Conservation (phyloP, 257 asterid species). For the Solanum microdontum region DNA sequence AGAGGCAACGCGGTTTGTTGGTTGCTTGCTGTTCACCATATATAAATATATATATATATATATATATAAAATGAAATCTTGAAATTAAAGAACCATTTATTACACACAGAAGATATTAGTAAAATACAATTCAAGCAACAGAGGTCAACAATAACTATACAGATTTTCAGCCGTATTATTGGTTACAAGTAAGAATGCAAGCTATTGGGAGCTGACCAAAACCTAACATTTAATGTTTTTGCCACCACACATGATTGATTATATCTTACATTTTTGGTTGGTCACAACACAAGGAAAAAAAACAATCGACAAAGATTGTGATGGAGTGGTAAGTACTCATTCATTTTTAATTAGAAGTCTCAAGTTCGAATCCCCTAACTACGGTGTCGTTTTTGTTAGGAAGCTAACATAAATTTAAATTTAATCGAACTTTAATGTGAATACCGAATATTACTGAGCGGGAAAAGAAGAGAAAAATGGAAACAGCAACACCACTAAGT, state of each 20-base stretch:
- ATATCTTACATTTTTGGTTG: neutral
- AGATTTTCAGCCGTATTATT: neutral
- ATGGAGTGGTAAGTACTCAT: too few relatives aligned
- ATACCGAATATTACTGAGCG: too few relatives aligned
- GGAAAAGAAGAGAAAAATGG: neutral
- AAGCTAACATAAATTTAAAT: too few relatives aligned
- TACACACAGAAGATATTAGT: neutral
- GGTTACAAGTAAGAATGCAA: neutral
- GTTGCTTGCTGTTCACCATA: neutral
- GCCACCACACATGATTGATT: neutral
- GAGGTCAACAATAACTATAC: neutral
- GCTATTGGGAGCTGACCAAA: neutral
- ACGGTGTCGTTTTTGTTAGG: rapidly evolving
- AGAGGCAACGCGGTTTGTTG: neutral
- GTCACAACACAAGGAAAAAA: neutral
- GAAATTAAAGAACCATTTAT: neutral
- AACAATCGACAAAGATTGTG: neutral
- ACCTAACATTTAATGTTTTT: neutral
- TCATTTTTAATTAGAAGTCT: too few relatives aligned
- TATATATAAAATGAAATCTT: neutral
- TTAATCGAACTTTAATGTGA: too few relatives aligned
- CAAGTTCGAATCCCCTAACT: rapidly evolving
- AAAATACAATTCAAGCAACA: constrained; percentile 1
- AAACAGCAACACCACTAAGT: neutral
- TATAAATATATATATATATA: too few relatives aligned